Conservation (phyloP, 2,329 filamentous ascomycete genomes). For the Venturia oleaginea region DNA sequence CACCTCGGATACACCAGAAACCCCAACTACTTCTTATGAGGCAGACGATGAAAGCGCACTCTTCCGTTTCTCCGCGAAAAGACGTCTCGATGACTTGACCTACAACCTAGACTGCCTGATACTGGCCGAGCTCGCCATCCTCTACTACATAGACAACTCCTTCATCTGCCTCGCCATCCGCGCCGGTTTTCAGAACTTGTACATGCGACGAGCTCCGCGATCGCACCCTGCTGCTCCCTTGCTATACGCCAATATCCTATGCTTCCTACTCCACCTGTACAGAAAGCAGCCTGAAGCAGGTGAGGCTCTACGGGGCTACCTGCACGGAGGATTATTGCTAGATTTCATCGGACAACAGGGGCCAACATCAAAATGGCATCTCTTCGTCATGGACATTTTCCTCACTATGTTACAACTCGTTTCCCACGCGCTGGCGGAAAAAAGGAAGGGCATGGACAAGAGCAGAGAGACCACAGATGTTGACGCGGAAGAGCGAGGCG, state of each 20-base stretch:
- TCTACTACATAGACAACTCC: slow-evolving; percentile 57
- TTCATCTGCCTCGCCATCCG: slow-evolving; percentile 48
- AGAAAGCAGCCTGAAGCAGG: slow-evolving; percentile 33
- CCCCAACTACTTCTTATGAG: not conserved
- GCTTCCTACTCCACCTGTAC: slow-evolving; percentile 44
- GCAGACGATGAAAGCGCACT: not conserved
- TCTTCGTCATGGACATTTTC: slow-evolving; percentile 45
- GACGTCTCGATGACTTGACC: slow-evolving; percentile 44
- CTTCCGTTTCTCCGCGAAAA: not conserved
- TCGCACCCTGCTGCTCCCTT: slow-evolving; percentile 43
- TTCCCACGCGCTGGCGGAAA: slow-evolving; percentile 46
- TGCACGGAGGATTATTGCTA: slow-evolving; percentile 54
- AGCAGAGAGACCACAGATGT: slow-evolving; percentile 37
- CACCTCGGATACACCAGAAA: not conserved
- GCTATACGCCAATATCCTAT: slow-evolving; percentile 48
- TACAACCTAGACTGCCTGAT: slow-evolving; percentile 50
- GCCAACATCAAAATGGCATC: slow-evolving; percentile 43
- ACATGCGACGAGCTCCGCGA: slow-evolving; percentile 44
- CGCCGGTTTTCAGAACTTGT: slow-evolving; percentile 46
- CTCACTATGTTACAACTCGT: slow-evolving; percentile 47
- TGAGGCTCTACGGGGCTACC: slow-evolving; percentile 43
- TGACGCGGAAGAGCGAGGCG: slow-evolving; percentile 51
- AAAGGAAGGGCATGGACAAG: slow-evolving; percentile 29
- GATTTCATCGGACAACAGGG: slow-evolving; percentile 56
- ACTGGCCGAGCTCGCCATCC: slow-evolving; percentile 50